Conservation (phyloP, 306 rosid genomes). For the Lathyrus sativus region DNA sequence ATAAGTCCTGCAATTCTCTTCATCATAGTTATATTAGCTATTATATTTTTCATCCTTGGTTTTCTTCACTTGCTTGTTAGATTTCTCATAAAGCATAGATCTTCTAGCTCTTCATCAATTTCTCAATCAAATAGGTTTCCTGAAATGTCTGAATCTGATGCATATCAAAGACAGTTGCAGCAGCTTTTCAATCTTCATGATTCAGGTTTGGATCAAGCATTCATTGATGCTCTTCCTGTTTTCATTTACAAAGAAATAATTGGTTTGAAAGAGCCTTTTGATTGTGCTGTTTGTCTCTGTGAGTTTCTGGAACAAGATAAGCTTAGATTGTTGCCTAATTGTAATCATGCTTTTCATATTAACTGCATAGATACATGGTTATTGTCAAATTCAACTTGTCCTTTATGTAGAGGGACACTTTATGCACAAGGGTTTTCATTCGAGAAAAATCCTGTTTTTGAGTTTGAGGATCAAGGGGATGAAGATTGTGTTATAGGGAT, state of each 20-base stretch:
- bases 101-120: slow-evolving; percentile 63
- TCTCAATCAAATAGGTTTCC: slow-evolving; percentile 71
- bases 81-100: slow-evolving; percentile 62
- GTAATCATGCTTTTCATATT: slow-evolving; percentile 93
- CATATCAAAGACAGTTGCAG: slow-evolving; percentile 84
- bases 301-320: slow-evolving; percentile 82
- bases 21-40: slow-evolving; percentile 74
- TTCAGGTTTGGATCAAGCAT: slow-evolving; percentile 88
- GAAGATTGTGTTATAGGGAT: slow-evolving; percentile 55
- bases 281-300: slow-evolving; percentile 93
- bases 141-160: slow-evolving; percentile 67
- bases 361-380: slow-evolving; percentile 95
- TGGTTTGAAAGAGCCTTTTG: slow-evolving; percentile 82
- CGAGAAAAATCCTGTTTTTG: slow-evolving; percentile 61
- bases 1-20: slow-evolving; percentile 77
- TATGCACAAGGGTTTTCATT: slow-evolving; percentile 60
- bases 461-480: slow-evolving; percentile 58
- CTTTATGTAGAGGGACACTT: slow-evolving; percentile 88
- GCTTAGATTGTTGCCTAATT: slow-evolving; percentile 75
- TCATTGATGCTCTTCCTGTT: slow-evolving; percentile 90
- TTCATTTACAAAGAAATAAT: slow-evolving; percentile 72
- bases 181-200: slow-evolving; percentile 95
- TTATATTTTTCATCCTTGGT: slow-evolving; percentile 76
- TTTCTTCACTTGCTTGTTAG: slow-evolving; percentile 82
- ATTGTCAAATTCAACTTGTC: slow-evolving; percentile 88